A percentile compares a stretch with the other conserved stretches of the same genome.
Evolutionary conservation across 2,329 filamentous ascomycete genomes (phyloP).

Genomic region (Teratosphaeria pseudoeucalypti): DNA sequence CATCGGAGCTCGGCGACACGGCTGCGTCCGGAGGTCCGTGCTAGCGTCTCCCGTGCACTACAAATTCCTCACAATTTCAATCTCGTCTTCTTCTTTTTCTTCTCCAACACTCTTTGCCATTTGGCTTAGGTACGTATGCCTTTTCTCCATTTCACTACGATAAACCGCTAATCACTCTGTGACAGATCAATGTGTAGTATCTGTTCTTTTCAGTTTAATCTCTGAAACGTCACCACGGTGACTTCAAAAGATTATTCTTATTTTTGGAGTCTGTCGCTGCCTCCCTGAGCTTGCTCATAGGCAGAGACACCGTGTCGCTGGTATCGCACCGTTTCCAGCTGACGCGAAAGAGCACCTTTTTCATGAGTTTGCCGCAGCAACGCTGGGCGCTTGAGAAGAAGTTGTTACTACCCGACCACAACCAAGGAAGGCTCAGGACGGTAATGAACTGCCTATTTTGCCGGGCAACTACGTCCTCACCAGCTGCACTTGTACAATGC

Average conservation of each 20-base stretch:
- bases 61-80: too few species aligned
- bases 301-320: constrained; percentile 57
- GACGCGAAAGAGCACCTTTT: constrained; percentile 47
- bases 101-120: constrained; percentile 1
- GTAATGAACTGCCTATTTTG: not conserved
- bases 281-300: constrained; percentile 64
- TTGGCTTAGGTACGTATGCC: not conserved
- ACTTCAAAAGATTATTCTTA: constrained; percentile 68
- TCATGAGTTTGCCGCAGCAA: constrained; percentile 12
- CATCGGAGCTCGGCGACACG: too few species aligned
- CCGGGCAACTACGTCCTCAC: not conserved
- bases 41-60: not conserved
- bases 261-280: constrained; percentile 52
- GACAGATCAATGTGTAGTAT: constrained; percentile 5
- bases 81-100: not conserved
- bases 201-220: constrained; percentile 90
- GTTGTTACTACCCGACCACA: not conserved
- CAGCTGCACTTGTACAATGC: too few species aligned
- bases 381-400: constrained; percentile 19
- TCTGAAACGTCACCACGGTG: constrained; percentile 71
- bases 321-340: constrained; percentile 65
- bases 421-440: too few species aligned
- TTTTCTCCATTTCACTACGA: too few species aligned
- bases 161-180: too few species aligned
- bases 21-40: too few species aligned